phyloP scores from a whole-genome alignment of 192 early-diverging fungal genomes.

The Pilobolus umbonatus region DNA sequence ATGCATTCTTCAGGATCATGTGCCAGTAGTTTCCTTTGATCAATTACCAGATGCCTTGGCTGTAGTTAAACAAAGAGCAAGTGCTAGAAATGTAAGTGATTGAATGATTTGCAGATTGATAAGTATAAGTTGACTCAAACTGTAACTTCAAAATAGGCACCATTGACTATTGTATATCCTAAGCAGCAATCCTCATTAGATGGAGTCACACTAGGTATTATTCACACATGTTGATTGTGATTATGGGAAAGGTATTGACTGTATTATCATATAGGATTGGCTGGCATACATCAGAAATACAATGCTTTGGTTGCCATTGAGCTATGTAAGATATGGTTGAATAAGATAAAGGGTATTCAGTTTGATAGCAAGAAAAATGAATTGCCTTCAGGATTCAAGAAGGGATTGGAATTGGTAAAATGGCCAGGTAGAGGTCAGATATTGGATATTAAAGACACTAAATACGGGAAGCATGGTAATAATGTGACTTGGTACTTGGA shows the following conservation, averaged over 20 bases:
- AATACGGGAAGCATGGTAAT: constrained; percentile 14
- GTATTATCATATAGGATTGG: constrained; percentile 67
- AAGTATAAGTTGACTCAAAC: no score
- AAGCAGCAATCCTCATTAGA: constrained; percentile 18
- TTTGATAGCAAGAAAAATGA: constrained; percentile 11
- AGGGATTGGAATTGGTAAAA: constrained; percentile 56
- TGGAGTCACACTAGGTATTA: constrained; percentile 35
- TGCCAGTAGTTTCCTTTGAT: constrained; percentile 65
- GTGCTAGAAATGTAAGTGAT: constrained; percentile 55
- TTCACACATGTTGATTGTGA: no score
- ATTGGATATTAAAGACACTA: constrained; percentile 34
- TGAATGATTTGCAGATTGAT: constrained; percentile 2
- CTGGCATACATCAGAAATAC: constrained; percentile 76
- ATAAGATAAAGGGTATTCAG: constrained; percentile 32
- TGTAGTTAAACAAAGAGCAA: constrained; percentile 64
- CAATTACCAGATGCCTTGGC: constrained; percentile 66
- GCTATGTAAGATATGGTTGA: constrained; percentile 67
- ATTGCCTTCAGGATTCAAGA: constrained; percentile 48
- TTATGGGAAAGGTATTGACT: not conserved
- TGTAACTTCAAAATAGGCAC: constrained; percentile 24
- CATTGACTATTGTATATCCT: constrained; percentile 34
- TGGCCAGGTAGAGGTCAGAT: constrained; percentile 93
- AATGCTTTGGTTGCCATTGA: constrained; percentile 82
- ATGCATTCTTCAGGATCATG: constrained; percentile 40
- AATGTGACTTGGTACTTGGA: constrained; percentile 77